phyloP scores from a whole-genome alignment of 2,329 filamentous ascomycete species.

The Aureobasidium zeae region DNA sequence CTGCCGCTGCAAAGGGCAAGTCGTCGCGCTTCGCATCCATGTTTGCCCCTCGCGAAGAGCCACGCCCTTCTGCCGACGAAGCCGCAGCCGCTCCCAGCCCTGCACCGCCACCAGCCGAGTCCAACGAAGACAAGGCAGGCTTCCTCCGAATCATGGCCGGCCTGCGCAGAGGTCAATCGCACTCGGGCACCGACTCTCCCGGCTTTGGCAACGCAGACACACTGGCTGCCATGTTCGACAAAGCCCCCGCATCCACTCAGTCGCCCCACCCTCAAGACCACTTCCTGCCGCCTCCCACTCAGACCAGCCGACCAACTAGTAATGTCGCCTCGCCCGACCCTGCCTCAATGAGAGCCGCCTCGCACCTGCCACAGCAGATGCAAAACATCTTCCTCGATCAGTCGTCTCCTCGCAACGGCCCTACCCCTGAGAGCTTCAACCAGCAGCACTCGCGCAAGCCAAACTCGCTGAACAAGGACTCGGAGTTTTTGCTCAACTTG shows the following conservation, averaged over 20 bases:
- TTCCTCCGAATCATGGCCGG: slow-evolving; percentile 77
- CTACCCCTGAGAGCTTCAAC: slow-evolving; percentile 19
- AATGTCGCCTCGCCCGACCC: slow-evolving; percentile 13
- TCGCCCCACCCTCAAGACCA: slow-evolving; percentile 10
- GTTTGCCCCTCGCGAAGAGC: slow-evolving; percentile 35
- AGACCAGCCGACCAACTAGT: slow-evolving; percentile 6
- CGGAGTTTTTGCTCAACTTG: slow-evolving; percentile 77
- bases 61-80: slow-evolving; percentile 18
- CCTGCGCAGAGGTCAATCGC: slow-evolving; percentile 50
- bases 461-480: slow-evolving; percentile 48
- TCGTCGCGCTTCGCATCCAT: slow-evolving; percentile 82
- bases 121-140: slow-evolving; percentile 69
- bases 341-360: neutral
- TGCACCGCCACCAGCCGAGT: slow-evolving; percentile 16
- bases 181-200: slow-evolving; percentile 15
- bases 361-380: slow-evolving; percentile 12
- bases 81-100: slow-evolving; percentile 16
- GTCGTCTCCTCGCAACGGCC: slow-evolving; percentile 15
- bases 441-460: slow-evolving; percentile 31
- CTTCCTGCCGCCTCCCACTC: slow-evolving; percentile 9
- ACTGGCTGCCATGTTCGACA: slow-evolving; percentile 14
- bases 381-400: slow-evolving; percentile 13
- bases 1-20: slow-evolving; percentile 50
- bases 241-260: slow-evolving; percentile 5
- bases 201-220: slow-evolving; percentile 4